A percentile compares a stretch with the other conserved stretches of the same genome.
phyloP scores from a whole-genome alignment of 179 eudicot genomes.

The Corrigiola litoralis region DNA sequence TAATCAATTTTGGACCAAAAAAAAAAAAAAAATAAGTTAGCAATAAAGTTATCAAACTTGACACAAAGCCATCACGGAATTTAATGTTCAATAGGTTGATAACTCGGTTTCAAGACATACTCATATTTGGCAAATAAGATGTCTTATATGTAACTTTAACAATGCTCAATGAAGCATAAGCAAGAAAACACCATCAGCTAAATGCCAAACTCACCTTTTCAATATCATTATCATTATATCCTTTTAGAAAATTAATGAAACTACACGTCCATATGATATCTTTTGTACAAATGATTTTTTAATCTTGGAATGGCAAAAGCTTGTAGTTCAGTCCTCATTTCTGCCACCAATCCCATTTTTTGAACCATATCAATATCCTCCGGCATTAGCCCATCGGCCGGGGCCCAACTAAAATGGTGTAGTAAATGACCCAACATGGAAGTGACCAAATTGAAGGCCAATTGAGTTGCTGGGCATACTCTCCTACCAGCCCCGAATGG shows the following conservation, averaged over 20 bases:
- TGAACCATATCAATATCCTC: conserved; percentile 60
- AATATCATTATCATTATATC: no score
- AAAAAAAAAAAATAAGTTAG: no score
- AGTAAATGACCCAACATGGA: conserved; percentile 62
- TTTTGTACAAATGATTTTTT: conserved; percentile 33
- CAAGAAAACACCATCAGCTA: no score
- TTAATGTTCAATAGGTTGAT: no score
- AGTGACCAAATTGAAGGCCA: conserved; percentile 52
- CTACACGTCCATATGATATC: neutral
- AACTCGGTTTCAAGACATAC: no score
- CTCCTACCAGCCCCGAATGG: conserved; percentile 74
- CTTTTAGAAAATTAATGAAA: neutral
- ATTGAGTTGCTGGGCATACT: conserved; percentile 56
- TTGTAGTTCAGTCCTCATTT: conserved; percentile 47
- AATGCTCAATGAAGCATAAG: no score
- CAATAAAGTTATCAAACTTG: no score
- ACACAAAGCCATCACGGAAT: no score
- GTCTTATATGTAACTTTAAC: no score
- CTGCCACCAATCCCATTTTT: conserved; percentile 43
- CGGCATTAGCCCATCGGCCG: conserved; percentile 36
- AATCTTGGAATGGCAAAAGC: conserved; percentile 51
- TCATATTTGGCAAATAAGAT: no score
- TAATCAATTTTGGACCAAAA: no score
- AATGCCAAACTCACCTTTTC: no score
- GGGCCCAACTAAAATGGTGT: conserved; percentile 58